A percentile compares a stretch with the other conserved stretches of the same genome.
These are phyloP conservation scores for Usnea hakonensis DNA, from an alignment of 495 filamentous ascomycete species.

Conservation along the genomic window DNA sequence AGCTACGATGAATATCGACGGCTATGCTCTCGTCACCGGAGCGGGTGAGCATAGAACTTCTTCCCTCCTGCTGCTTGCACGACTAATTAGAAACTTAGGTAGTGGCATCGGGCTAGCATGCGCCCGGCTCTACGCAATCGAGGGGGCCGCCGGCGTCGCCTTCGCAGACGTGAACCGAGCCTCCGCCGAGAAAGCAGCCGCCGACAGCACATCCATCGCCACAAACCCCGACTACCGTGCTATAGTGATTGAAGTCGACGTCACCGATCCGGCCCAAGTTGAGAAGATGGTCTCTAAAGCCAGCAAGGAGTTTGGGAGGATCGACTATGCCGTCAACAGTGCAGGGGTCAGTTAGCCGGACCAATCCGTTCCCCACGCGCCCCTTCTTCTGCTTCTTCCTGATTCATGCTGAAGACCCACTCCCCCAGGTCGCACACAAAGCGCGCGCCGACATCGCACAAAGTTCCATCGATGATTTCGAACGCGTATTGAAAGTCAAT, in stretches of 20 bases:
- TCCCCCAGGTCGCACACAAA: not conserved
- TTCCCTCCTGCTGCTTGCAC: too few relatives aligned
- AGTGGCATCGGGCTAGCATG: too few relatives aligned
- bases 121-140: too few relatives aligned
- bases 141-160: constrained; percentile 26
- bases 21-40: too few relatives aligned
- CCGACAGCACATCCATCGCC: constrained; percentile 25
- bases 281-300: constrained; percentile 21
- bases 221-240: constrained; percentile 26
- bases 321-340: constrained; percentile 32
- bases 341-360: constrained; percentile 29
- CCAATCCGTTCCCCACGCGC: constrained; percentile 11
- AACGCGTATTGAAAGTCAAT: not conserved
- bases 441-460: not conserved
- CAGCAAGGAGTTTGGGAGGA: constrained; percentile 24
- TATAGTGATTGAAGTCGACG: constrained; percentile 24
- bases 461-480: not conserved
- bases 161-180: constrained; percentile 33
- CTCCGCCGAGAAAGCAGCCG: constrained; percentile 20
- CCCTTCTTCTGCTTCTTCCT: not conserved
- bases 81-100: too few relatives aligned
- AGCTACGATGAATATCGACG: too few relatives aligned
- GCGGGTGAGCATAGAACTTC: too few relatives aligned
- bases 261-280: constrained; percentile 25
- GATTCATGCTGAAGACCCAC: too few relatives aligned